Base-by-base conservation (phyloP, 805 yeast species). In the Starmerella stellata region DNA sequence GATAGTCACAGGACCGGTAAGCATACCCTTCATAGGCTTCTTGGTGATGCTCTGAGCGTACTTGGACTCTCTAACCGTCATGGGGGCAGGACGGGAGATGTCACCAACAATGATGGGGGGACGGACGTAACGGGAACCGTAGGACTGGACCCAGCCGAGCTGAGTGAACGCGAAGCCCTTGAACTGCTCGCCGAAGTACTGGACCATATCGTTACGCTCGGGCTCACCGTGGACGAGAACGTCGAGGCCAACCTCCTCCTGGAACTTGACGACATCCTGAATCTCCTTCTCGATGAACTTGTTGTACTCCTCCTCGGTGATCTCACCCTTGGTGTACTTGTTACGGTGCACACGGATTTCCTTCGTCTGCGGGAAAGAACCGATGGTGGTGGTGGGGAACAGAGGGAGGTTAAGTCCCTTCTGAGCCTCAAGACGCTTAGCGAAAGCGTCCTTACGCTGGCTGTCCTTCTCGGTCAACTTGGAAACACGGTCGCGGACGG, bases 171-270 rank as follows among this genome's bases (percentile, higher is more conserved):
- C 94, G 64, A 79, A 90, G 67, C 99, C 99, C 61, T 80, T 78
- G 63, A 90, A 72, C 72, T 82, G 83, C 72, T 90, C 98, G 73
- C 98, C 99, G 53, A 90, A 90, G 78, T 87, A 90, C 74, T 90
- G 98, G 59, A 90, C 98, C 99, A 90, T 90, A 72, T 90, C 99
- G 72, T 90, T 90, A 76, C 99, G 80, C 76, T 90, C 98, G 66
- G 99, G 98, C 73, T 90, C 99, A 72, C 99, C 99, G 69, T 90
- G 98, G 52, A 90, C 99, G 55, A 87, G 72, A 56, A 90, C 96
- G 62, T 90, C 99, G 57, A 90, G 75, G 55, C 93, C 99, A 59
- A 87, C 75, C 64, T 90, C 95, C 71, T 90, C 98, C 74, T 90
- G 99, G 92, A 90, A 90, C 72, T 82, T 78, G 67, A 90, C 80